Evolutionary conservation across 805 yeast genomes (phyloP).

Genomic region (Kodamaea hsintzibuensis): DNA sequence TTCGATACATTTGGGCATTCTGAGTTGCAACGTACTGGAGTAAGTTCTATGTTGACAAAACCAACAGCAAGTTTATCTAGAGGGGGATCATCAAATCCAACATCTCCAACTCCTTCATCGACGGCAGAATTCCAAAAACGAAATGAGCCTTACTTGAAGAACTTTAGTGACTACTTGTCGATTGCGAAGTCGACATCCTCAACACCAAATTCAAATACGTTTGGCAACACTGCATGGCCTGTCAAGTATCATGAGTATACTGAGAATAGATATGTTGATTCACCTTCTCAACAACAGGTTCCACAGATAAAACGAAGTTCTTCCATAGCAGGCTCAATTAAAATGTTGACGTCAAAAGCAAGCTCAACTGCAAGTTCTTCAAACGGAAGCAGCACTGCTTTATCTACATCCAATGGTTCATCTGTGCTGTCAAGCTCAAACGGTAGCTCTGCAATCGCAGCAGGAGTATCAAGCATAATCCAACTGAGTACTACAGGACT

Average conservation of each 20-base stretch:
- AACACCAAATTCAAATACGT: conserved; percentile 20
- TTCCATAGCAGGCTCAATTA: conserved; percentile 4
- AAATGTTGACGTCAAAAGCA: conserved; percentile 1
- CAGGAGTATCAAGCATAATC: neutral
- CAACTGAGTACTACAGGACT: conserved; percentile 63
- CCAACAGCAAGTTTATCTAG: conserved; percentile 22
- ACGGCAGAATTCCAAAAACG: neutral
- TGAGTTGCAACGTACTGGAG: conserved; percentile 17
- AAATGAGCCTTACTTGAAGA: conserved; percentile 25
- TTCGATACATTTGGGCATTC: conserved; percentile 29
- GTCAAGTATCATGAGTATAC: neutral
- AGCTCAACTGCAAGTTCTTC: neutral
- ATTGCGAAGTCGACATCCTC: conserved; percentile 23
- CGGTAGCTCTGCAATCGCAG: neutral
- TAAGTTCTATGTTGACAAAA: conserved; percentile 13
- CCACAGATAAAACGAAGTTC: conserved; percentile 4
- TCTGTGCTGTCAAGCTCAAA: neutral
- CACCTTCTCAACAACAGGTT: conserved; percentile 9
- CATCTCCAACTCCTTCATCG: neutral
- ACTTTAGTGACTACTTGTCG: conserved; percentile 29
- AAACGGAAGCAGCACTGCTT: neutral
- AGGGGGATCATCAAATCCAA: conserved; percentile 8
- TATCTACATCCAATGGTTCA: neutral
- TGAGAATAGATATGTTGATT: neutral
- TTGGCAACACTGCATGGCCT: conserved; percentile 9